Percentiles rank a stretch among this genome's conserved stretches.
phyloP scores from a whole-genome alignment of 2,329 filamentous ascomycete genomes.

The Myriosclerotinia curreyana region DNA sequence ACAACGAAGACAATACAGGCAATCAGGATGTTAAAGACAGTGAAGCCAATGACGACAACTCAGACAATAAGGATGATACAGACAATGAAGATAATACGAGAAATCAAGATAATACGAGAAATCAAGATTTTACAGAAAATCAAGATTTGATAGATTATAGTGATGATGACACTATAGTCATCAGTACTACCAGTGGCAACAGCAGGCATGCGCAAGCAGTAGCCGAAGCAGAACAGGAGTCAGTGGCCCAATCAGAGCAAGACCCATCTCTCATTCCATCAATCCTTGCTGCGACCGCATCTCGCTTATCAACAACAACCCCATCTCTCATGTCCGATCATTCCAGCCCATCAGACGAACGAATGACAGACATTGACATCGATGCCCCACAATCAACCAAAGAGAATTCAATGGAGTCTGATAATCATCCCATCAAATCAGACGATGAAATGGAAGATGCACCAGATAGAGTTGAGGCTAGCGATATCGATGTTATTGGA shows the following conservation, averaged over 20 bases:
- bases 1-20: background rate
- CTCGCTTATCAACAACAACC: background rate
- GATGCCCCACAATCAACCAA: no score
- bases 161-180: background rate
- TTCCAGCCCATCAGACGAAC: background rate
- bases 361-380: background rate
- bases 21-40: background rate
- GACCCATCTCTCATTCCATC: background rate
- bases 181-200: background rate
- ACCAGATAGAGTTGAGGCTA: background rate
- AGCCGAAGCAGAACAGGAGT: background rate
- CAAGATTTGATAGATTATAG: background rate
- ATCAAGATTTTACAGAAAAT: background rate
- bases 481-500: background rate
- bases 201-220: no score
- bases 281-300: background rate
- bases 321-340: background rate
- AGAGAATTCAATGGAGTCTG: no score
- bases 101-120: no score
- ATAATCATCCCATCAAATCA: background rate
- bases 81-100: background rate
- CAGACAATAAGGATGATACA: background rate
- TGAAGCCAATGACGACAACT: no score
- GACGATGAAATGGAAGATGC: background rate
- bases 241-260: no score